Conservation (phyloP, 345 rosid species). For the Moringa oleifera region DNA sequence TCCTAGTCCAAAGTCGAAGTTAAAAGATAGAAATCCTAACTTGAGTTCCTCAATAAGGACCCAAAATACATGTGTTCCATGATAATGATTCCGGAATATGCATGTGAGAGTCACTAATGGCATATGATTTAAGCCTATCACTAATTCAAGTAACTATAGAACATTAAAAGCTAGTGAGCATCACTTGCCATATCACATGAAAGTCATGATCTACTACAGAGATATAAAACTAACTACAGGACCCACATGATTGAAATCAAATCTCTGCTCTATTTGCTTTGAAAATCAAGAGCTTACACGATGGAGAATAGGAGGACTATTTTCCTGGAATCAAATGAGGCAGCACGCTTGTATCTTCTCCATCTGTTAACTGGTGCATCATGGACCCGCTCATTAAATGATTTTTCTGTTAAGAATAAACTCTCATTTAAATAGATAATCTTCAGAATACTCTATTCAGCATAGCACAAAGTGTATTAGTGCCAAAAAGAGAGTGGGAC, state of each 20-base stretch:
- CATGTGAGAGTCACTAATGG: not conserved
- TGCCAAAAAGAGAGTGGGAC: not conserved
- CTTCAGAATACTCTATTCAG: not conserved
- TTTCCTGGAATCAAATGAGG: constrained; percentile 82
- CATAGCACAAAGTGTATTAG: not conserved
- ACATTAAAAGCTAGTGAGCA: not conserved
- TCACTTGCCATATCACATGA: too few species aligned
- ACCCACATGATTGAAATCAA: not conserved
- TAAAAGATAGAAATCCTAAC: too few species aligned
- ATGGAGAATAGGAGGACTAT: constrained; percentile 79
- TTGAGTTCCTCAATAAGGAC: too few species aligned
- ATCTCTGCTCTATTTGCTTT: constrained; percentile 1
- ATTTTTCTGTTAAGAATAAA: constrained; percentile 46
- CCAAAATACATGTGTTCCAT: too few species aligned
- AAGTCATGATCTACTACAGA: not conserved
- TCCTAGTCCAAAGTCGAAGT: too few species aligned
- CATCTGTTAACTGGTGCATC: constrained; percentile 71
- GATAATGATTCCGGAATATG: not conserved
- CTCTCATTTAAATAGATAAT: constrained; percentile 3
- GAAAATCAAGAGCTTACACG: constrained; percentile 54
- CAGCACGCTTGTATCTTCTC: constrained; percentile 84
- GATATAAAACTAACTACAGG: constrained; percentile 1
- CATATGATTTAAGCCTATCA: not conserved
- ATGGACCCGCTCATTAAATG: constrained; percentile 47
- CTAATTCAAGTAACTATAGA: too few species aligned